These are phyloP conservation scores for Phoma sp. DNA, from an alignment of 2,329 filamentous ascomycete species.

Conservation along the genomic window DNA sequence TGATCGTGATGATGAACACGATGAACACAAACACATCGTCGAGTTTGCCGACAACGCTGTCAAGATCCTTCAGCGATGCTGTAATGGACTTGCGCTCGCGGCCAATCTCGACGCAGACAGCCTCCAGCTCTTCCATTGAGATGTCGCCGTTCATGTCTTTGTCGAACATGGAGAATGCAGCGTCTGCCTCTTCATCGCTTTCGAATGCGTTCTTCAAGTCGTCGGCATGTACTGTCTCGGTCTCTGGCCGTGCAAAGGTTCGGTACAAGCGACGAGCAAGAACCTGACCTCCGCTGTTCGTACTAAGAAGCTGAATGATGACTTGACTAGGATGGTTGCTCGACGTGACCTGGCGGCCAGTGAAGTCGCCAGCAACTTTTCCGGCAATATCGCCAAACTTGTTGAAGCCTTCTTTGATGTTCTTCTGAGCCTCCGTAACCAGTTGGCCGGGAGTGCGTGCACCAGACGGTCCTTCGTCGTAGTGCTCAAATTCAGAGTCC, in stretches of 20 bases:
- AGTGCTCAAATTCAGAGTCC: slow-evolving; percentile 77
- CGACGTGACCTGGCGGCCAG: slow-evolving; percentile 71
- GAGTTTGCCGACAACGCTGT: slow-evolving; percentile 89
- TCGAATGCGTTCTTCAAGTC: slow-evolving; percentile 82
- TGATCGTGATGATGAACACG: slow-evolving; percentile 77
- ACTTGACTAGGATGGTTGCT: slow-evolving; percentile 85
- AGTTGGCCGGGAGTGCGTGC: slow-evolving; percentile 75
- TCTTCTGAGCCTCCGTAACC: slow-evolving; percentile 72
- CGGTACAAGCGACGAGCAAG: slow-evolving; percentile 87
- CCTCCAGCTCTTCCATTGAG: slow-evolving; percentile 91
- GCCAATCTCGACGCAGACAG: slow-evolving; percentile 92
- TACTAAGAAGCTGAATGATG: slow-evolving; percentile 76
- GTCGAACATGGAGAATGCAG: slow-evolving; percentile 91
- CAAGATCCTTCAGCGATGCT: slow-evolving; percentile 90
- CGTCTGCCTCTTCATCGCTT: slow-evolving; percentile 83
- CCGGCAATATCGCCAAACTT: slow-evolving; percentile 87
- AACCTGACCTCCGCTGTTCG: slow-evolving; percentile 76
- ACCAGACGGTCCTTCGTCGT: slow-evolving; percentile 58
- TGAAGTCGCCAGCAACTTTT: slow-evolving; percentile 89
- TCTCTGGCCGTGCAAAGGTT: slow-evolving; percentile 77
- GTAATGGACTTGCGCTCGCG: slow-evolving; percentile 95
- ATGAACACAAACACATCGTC: slow-evolving; percentile 90
- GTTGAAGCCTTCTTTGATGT: slow-evolving; percentile 75
- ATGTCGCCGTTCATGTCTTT: slow-evolving; percentile 97
- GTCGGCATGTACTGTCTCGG: slow-evolving; percentile 77